A percentile compares a stretch with the other conserved stretches of the same genome.
Conservation (phyloP, 2,329 filamentous ascomycete species). For the Xylaria sp. region DNA sequence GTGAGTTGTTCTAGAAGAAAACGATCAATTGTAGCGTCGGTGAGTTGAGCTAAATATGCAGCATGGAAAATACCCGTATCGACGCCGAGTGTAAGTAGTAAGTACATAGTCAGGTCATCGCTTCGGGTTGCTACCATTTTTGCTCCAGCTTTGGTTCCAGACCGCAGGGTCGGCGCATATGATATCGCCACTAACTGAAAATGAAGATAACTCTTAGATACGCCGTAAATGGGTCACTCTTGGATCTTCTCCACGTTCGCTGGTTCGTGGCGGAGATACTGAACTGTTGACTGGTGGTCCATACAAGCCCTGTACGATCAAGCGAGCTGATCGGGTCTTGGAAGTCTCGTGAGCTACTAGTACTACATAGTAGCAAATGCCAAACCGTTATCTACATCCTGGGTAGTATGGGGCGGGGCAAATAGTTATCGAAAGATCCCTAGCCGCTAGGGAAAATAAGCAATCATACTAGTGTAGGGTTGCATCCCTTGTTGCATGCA, state of each 20-base stretch:
- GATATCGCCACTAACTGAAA: constrained; percentile 17
- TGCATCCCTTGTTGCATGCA: constrained; percentile 17
- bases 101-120: background rate
- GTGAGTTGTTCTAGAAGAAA: constrained; percentile 20
- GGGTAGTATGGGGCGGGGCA: constrained; percentile 13
- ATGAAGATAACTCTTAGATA: background rate
- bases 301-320: background rate
- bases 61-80: constrained; percentile 15
- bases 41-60: constrained; percentile 24
- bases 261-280: background rate
- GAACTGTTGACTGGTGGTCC: background rate
- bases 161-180: constrained; percentile 15
- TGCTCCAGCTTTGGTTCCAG: constrained; percentile 13
- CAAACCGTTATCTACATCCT: constrained; percentile 29
- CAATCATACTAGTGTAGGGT: constrained; percentile 7
- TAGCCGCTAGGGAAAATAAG: constrained; percentile 2
- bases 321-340: background rate
- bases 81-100: background rate
- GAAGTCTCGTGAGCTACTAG: constrained; percentile 9
- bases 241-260: constrained; percentile 10
- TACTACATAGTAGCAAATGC: background rate
- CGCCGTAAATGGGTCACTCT: background rate
- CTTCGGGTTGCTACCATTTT: background rate
- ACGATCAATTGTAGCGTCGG: background rate
- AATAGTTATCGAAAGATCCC: background rate